Evolutionary conservation across 2,329 filamentous ascomycete genomes (phyloP).

Genomic region (Penicillium sp.): DNA sequence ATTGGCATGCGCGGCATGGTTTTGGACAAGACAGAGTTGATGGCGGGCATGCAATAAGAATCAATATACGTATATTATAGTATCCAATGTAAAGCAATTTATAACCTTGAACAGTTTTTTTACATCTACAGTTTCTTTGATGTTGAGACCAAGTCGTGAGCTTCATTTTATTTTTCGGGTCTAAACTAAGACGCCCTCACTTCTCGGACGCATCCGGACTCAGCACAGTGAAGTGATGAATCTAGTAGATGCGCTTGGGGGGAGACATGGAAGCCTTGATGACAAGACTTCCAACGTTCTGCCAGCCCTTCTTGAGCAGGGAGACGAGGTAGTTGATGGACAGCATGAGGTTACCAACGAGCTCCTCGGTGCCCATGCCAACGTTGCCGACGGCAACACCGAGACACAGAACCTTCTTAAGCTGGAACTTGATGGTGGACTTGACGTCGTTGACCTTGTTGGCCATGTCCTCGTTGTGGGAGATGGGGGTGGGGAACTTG

Average conservation of each 20-base stretch:
- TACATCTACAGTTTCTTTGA: not conserved
- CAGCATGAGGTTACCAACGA: slow-evolving; percentile 99
- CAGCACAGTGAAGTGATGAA: slow-evolving; percentile 31
- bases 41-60: slow-evolving; percentile 83
- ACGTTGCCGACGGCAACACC: slow-evolving; percentile 99
- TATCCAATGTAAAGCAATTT: slow-evolving; percentile 4
- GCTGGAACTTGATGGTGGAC: slow-evolving; percentile 99
- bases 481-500: slow-evolving; percentile 99
- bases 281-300: slow-evolving; percentile 99
- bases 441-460: slow-evolving; percentile 99
- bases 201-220: slow-evolving; percentile 22
- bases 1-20: slow-evolving; percentile 83
- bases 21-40: slow-evolving; percentile 81
- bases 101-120: not conserved
- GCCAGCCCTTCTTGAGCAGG: slow-evolving; percentile 99
- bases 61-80: slow-evolving; percentile 9
- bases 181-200: slow-evolving; percentile 33
- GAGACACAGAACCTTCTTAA: slow-evolving; percentile 99
- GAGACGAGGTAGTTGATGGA: slow-evolving; percentile 99
- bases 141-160: slow-evolving; percentile 32
- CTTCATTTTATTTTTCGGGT: slow-evolving; percentile 33
- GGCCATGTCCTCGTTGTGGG: slow-evolving; percentile 89
- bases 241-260: slow-evolving; percentile 95
- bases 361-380: slow-evolving; percentile 92
- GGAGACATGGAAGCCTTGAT: slow-evolving; percentile 99